Conservation (phyloP, 2,329 filamentous ascomycete species). For the Trichoderma hamatum region DNA sequence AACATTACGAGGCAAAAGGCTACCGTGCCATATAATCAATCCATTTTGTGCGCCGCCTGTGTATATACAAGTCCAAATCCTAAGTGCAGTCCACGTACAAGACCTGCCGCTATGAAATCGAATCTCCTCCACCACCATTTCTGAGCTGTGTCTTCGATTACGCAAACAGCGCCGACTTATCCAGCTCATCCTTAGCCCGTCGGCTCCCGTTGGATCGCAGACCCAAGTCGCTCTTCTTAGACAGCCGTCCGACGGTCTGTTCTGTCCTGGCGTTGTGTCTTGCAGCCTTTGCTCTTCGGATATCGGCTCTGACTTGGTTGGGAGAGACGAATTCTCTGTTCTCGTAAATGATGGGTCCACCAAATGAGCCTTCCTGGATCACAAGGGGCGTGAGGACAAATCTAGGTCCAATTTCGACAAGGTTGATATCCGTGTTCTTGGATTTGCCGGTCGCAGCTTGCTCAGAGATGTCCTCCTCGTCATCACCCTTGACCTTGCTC, state of each 20-base stretch:
- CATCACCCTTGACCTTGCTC: conserved; percentile 48
- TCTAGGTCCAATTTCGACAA: conserved; percentile 91
- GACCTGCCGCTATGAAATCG: not conserved
- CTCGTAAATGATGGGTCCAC: conserved; percentile 95
- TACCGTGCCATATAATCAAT: conserved; percentile 17
- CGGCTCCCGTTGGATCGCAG: conserved; percentile 68
- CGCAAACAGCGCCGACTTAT: conserved; percentile 75
- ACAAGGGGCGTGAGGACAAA: conserved; percentile 94
- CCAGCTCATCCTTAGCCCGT: conserved; percentile 69
- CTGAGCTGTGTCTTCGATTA: conserved; percentile 43
- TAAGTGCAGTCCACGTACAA: not conserved
- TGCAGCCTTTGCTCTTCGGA: conserved; percentile 74
- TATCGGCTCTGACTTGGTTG: conserved; percentile 86
- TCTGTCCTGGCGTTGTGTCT: conserved; percentile 79
- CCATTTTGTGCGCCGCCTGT: conserved; percentile 19
- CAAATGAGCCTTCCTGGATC: conserved; percentile 92
- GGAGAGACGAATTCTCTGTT: conserved; percentile 97
- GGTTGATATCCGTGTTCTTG: conserved; percentile 73
- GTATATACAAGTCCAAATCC: conserved; percentile 13
- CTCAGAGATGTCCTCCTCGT: conserved; percentile 50
- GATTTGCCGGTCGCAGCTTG: conserved; percentile 43
- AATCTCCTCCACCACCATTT: not conserved
- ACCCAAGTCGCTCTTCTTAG: conserved; percentile 77
- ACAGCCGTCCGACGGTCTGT: conserved; percentile 69
- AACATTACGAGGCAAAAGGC: conserved; percentile 4